Conservation (phyloP, 2,329 filamentous ascomycete genomes). For the Fusarium citri region DNA sequence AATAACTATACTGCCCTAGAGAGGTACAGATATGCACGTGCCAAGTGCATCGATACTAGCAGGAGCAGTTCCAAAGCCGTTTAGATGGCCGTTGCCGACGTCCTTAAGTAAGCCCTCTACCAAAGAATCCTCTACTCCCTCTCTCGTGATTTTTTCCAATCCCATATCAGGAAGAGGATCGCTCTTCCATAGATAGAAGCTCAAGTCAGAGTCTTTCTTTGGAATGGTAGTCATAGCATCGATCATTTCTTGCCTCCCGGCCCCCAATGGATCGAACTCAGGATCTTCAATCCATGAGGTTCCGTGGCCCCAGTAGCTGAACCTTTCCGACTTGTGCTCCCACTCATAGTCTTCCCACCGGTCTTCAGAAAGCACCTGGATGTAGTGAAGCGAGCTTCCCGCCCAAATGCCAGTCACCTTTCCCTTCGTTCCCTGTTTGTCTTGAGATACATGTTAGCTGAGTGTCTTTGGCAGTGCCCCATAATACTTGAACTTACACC, state of each 20-base stretch:
- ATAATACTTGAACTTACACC: neutral
- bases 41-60: too few species aligned
- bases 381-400: neutral
- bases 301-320: neutral
- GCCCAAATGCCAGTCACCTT: neutral
- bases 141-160: too few species aligned
- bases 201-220: slow-evolving; percentile 3
- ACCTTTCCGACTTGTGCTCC: neutral
- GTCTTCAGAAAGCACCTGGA: neutral
- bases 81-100: too few species aligned
- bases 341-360: slow-evolving; percentile 6
- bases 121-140: rapidly evolving
- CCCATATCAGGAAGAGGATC: neutral
- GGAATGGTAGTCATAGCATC: neutral
- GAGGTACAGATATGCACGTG: too few species aligned
- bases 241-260: neutral
- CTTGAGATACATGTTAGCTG: neutral
- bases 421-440: neutral
- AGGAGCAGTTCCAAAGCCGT: too few species aligned
- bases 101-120: neutral
- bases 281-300: neutral
- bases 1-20: too few species aligned
- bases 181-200: slow-evolving; percentile 1
- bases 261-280: neutral
- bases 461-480: too few species aligned